Evolutionary conservation across 805 yeast species (phyloP).

Genomic region (Wickerhamiella spandovensis): DNA sequence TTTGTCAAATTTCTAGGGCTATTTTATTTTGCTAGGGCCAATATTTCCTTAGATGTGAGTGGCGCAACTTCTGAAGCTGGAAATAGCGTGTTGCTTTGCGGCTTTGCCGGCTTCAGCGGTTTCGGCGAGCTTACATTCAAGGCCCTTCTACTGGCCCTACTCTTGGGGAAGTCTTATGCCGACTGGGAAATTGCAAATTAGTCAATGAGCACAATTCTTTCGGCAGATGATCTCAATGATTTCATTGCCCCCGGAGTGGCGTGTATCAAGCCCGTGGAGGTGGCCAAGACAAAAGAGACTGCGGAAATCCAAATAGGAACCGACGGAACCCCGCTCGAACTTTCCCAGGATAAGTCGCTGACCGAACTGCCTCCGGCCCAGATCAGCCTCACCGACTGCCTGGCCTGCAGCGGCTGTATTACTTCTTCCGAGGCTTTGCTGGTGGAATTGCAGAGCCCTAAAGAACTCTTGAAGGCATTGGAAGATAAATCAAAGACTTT

Average conservation of each 20-base stretch:
- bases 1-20: too few species aligned
- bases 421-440: conserved; percentile 95
- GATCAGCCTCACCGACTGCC: conserved; percentile 79
- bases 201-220: conserved; percentile 70
- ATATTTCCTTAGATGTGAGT: too few species aligned
- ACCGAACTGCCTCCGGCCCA: conserved; percentile 62
- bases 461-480: conserved; percentile 54
- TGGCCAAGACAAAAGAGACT: conserved; percentile 21
- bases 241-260: conserved; percentile 91
- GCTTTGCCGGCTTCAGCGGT: too few species aligned
- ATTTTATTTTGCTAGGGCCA: too few species aligned
- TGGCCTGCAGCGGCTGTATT: conserved; percentile 94
- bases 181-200: neutral
- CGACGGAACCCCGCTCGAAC: conserved; percentile 53
- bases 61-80: too few species aligned
- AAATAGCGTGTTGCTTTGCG: too few species aligned
- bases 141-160: too few species aligned
- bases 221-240: conserved; percentile 90
- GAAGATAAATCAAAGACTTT: conserved; percentile 31
- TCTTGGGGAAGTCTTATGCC: neutral
- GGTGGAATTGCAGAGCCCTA: conserved; percentile 81
- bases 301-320: conserved; percentile 47
- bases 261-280: conserved; percentile 75
- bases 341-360: conserved; percentile 38
- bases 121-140: too few species aligned